Base-by-base conservation (phyloP, 495 filamentous ascomycete genomes). In the Hypoxylon rickii region DNA sequence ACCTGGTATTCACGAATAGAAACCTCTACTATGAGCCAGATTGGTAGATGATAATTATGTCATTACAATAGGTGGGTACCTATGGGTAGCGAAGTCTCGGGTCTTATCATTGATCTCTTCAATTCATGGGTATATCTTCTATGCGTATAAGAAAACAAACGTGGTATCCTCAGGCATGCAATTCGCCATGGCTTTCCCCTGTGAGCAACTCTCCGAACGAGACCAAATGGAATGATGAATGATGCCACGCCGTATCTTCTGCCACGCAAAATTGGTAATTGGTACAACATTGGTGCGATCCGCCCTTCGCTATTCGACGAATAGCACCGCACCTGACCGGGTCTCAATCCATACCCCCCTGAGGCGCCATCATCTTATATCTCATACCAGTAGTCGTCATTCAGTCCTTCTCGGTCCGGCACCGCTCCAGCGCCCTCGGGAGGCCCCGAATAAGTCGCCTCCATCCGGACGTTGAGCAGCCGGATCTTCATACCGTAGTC, bases 401-500 rank as follows among this genome's bases (percentile, higher is more conserved):
- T 79, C 38, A 88, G 65, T 18, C 76, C 84, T 51, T 84, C 83
- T 52, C 86, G 72, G 41, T 78, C 76, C 1, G 86, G 86, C 52
- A 88, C 74, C 32, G 72, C 70, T 21, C 79, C 79, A 1, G 70
- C 71, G 26, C 73, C 77, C 12, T 74, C 71, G 34, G 71, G 74
- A 16, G 79, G 82, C 21, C 76, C 81, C 26, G 77, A 70, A 55
- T 85, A 79, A 47, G 80, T 81, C 44, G 89, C 88, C 64, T 96
- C 90, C 70, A 96, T 86, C 51, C 90, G 77, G 32, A 99, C 89
- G 73, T 99, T 99, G 51, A 99, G 75, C 57, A 99, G 68, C 26
- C 95, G 77, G 48, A 99, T 96, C 78, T 96, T 96, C 31, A 97
- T 73, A 3, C 95, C 93, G 66, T 96, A 97, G 57, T 93, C 88